phyloP scores from a whole-genome alignment of 2,329 filamentous ascomycete species.

The Mycosphaerella sp. region DNA sequence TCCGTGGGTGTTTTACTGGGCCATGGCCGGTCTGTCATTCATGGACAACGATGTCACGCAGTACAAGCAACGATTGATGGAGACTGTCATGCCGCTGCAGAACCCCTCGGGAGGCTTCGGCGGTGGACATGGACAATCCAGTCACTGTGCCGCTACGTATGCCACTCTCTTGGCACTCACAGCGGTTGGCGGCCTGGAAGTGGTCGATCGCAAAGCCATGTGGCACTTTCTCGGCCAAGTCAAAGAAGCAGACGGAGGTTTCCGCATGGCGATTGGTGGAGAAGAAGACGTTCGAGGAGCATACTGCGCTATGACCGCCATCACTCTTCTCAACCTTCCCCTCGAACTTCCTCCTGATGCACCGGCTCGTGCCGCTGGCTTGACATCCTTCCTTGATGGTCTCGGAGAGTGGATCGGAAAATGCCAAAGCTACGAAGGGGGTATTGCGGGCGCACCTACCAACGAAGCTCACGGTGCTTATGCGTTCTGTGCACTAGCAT shows the following conservation, averaged over 20 bases:
- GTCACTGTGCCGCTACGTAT: conserved; percentile 85
- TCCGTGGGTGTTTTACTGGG: conserved; percentile 96
- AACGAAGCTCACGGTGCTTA: conserved; percentile 95
- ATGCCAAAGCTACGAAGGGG: conserved; percentile 96
- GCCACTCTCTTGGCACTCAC: conserved; percentile 72
- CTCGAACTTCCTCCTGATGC: conserved; percentile 68
- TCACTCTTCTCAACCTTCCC: conserved; percentile 77
- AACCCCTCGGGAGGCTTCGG: conserved; percentile 81
- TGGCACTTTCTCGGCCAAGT: conserved; percentile 84
- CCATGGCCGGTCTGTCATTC: conserved; percentile 64
- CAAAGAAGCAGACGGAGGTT: conserved; percentile 85
- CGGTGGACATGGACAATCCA: conserved; percentile 83
- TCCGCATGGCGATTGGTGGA: conserved; percentile 75
- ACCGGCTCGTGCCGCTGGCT: conserved; percentile 57
- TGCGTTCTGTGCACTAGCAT: conserved; percentile 87
- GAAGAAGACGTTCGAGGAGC: conserved; percentile 93
- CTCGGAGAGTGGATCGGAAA: conserved; percentile 72
- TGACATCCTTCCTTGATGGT: conserved; percentile 61
- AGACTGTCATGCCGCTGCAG: conserved; percentile 74
- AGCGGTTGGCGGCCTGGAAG: conserved; percentile 66
- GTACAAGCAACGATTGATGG: conserved; percentile 58
- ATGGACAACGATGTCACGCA: conserved; percentile 64
- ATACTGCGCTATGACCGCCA: conserved; percentile 81
- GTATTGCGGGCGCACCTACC: conserved; percentile 76
- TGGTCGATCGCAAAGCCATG: conserved; percentile 75